These are phyloP conservation scores for Malus hybrid DNA, from an alignment of 331 rosid genomes.

Conservation along the genomic window DNA sequence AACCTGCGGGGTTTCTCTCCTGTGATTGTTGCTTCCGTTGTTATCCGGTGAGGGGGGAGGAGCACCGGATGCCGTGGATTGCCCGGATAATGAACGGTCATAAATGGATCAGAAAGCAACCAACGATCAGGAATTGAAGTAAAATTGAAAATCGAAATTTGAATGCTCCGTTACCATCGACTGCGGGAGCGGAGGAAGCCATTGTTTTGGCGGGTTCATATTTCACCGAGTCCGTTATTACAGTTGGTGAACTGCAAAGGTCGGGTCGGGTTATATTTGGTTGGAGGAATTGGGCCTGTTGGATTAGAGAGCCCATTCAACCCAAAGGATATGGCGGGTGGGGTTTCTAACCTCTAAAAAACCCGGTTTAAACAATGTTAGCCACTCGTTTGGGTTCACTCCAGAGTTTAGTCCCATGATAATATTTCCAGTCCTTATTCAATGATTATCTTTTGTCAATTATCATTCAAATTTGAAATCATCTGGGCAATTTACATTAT, in stretches of 20 bases:
- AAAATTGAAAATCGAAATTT: not conserved
- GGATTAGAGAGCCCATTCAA: not conserved
- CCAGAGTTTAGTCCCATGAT: too few relatives aligned
- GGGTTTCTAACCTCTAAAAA: too few relatives aligned
- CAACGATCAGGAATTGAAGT: not conserved
- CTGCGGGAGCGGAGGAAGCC: slow-evolving; percentile 21
- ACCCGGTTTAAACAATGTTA: too few relatives aligned
- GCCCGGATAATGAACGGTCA: slow-evolving; percentile 8
- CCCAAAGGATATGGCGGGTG: not conserved
- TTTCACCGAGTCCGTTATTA: not conserved
- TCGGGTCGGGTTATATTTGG: not conserved
- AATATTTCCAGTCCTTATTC: too few relatives aligned
- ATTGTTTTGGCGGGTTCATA: slow-evolving; percentile 7
- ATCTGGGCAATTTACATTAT: too few relatives aligned
- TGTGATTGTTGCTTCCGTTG: not conserved
- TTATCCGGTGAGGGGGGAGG: slow-evolving; percentile 15
- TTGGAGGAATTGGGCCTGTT: not conserved
- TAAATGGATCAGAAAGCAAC: not conserved
- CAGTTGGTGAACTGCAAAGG: not conserved
- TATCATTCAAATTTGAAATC: too few relatives aligned
- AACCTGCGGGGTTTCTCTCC: slow-evolving; percentile 33
- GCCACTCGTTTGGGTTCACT: too few relatives aligned
- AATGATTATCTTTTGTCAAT: too few relatives aligned
- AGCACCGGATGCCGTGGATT: slow-evolving; percentile 26
- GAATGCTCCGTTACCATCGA: slow-evolving; percentile 7